A percentile compares a stretch with the other conserved stretches of the same genome.
Evolutionary conservation across 2,329 filamentous ascomycete species (phyloP).

Genomic region (Bisporella sp.): DNA sequence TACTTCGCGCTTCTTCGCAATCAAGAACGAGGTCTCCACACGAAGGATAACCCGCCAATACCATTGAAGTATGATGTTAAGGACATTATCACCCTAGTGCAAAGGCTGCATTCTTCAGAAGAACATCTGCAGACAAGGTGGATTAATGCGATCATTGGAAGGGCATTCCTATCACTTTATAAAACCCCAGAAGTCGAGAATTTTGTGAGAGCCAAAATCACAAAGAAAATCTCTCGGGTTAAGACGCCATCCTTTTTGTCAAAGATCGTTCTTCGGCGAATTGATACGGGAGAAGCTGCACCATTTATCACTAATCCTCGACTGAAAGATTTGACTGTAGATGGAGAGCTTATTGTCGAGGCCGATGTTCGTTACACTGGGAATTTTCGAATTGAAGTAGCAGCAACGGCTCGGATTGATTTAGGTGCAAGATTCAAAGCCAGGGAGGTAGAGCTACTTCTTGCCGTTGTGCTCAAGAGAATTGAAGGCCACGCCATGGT

Average conservation of each 20-base stretch:
- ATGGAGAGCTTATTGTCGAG: constrained; percentile 83
- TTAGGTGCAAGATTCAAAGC: constrained; percentile 83
- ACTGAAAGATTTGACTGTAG: constrained; percentile 81
- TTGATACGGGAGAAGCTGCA: constrained; percentile 80
- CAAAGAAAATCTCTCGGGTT: constrained; percentile 91
- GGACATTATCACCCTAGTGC: constrained; percentile 83
- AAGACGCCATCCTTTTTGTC: constrained; percentile 89
- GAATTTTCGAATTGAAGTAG: constrained; percentile 82
- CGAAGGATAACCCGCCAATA: constrained; percentile 52
- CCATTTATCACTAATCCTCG: constrained; percentile 85
- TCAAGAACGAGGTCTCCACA: constrained; percentile 61
- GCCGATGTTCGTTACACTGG: constrained; percentile 84
- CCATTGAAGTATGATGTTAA: constrained; percentile 75
- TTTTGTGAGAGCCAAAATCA: constrained; percentile 76
- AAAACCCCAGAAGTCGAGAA: constrained; percentile 76
- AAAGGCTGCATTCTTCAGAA: constrained; percentile 84
- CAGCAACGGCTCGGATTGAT: constrained; percentile 88
- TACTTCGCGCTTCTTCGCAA: constrained; percentile 88
- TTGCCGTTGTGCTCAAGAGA: constrained; percentile 78
- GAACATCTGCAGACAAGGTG: constrained; percentile 86
- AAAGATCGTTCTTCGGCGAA: constrained; percentile 71
- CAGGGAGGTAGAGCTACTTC: constrained; percentile 79
- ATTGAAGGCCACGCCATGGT: constrained; percentile 80
- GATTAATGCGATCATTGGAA: constrained; percentile 86
- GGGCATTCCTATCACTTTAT: constrained; percentile 82